Evolutionary conservation across 176 grass and related monocot genomes (phyloP).

Genomic region (Pharus latifolius): DNA sequence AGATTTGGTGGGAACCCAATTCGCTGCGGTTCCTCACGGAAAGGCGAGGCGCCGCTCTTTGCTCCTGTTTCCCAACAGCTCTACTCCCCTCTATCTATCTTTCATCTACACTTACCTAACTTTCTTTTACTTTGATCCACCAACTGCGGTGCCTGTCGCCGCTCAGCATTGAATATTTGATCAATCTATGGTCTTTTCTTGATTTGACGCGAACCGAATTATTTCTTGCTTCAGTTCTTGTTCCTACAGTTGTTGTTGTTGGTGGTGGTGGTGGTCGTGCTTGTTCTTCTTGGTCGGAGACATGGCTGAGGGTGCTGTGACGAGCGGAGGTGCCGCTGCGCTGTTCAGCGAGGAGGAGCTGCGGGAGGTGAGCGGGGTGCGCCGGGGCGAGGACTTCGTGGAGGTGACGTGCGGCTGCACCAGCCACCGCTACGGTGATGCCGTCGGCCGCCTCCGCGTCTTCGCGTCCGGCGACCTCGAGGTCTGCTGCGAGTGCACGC

Average conservation of each 20-base stretch:
- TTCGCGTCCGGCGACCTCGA: constrained; percentile 76
- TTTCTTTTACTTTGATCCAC: constrained; percentile 37
- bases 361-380: constrained; percentile 64
- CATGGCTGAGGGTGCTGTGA: constrained; percentile 33
- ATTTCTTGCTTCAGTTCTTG: neutral
- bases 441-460: constrained; percentile 76
- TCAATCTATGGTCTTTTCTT: neutral
- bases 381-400: constrained; percentile 44
- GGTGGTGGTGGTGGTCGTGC: no score
- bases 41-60: constrained; percentile 46
- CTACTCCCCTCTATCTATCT: constrained; percentile 20
- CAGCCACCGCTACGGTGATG: constrained; percentile 95
- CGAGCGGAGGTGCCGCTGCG: constrained; percentile 13
- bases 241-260: neutral
- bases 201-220: constrained; percentile 33
- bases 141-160: neutral
- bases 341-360: constrained; percentile 89
- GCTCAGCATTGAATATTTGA: neutral
- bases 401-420: constrained; percentile 96
- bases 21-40: constrained; percentile 26
- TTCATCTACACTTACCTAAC: constrained; percentile 31
- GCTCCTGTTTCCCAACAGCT: constrained; percentile 32
- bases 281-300: constrained; percentile 10
- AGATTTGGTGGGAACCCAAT: constrained; percentile 46
- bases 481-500: constrained; percentile 84